Conservation (phyloP, 2,329 filamentous ascomycete genomes). For the Leptodontidium sp. region DNA sequence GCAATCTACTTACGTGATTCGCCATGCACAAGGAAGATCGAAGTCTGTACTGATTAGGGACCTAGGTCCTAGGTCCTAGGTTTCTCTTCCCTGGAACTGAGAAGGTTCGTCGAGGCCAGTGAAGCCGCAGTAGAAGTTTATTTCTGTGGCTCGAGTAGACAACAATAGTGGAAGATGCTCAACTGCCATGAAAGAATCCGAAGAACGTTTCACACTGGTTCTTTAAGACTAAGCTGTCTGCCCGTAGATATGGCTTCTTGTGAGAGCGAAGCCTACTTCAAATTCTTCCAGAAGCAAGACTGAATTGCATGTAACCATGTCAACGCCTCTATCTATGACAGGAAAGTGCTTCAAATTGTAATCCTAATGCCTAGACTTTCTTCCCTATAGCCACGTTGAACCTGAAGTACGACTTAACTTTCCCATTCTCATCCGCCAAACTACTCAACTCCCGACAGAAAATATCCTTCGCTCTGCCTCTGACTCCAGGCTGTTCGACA, state of each 20-base stretch:
- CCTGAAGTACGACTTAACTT: constrained; percentile 27
- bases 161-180: too few relatives aligned
- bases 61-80: too few relatives aligned
- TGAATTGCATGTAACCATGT: background rate
- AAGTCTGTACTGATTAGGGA: too few relatives aligned
- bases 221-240: background rate
- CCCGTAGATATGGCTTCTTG: background rate
- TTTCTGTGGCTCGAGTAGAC: too few relatives aligned
- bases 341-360: background rate
- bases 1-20: too few relatives aligned
- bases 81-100: too few relatives aligned
- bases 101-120: too few relatives aligned
- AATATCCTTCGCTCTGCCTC: constrained; percentile 23
- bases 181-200: too few relatives aligned
- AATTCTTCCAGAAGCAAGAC: background rate
- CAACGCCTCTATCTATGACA: background rate
- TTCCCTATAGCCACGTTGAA: constrained; percentile 33
- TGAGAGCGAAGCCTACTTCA: background rate
- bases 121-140: too few relatives aligned
- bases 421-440: constrained; percentile 29
- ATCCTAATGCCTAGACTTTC: constrained; percentile 8
- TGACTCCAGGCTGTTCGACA: constrained; percentile 8
- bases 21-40: too few relatives aligned
- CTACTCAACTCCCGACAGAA: constrained; percentile 30
- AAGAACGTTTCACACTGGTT: background rate